A percentile compares a stretch with the other conserved stretches of the same genome.
phyloP scores from a whole-genome alignment of 306 rosid genomes.

The Trifolium subterraneum region DNA sequence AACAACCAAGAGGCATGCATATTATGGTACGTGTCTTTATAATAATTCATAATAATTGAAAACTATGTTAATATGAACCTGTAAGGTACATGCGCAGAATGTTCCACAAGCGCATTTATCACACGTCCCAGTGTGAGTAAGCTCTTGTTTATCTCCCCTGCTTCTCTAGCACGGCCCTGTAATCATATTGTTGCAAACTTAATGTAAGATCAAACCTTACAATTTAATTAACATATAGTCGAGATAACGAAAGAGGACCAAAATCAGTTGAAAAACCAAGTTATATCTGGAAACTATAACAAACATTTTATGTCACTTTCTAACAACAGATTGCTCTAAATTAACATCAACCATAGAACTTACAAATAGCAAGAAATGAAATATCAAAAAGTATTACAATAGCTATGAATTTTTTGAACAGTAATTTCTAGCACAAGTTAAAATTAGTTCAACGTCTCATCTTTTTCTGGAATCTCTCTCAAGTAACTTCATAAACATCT shows the following conservation, averaged over 20 bases:
- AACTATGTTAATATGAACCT: slow-evolving; percentile 54
- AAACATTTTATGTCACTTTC: slow-evolving; percentile 7
- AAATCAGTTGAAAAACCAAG: slow-evolving; percentile 13
- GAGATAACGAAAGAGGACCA: slow-evolving; percentile 1
- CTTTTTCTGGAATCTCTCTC: background rate
- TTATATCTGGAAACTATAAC: background rate
- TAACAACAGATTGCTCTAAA: background rate
- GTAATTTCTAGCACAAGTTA: background rate
- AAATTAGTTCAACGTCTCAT: background rate
- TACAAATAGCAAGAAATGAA: background rate
- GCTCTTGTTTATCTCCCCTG: slow-evolving; percentile 99
- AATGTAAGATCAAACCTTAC: background rate
- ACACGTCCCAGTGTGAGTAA: slow-evolving; percentile 96
- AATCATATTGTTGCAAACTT: slow-evolving; percentile 37
- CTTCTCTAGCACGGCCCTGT: slow-evolving; percentile 98
- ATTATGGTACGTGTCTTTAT: slow-evolving; percentile 10
- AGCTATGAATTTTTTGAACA: background rate
- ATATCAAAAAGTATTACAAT: background rate
- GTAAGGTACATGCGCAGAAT: slow-evolving; percentile 90
- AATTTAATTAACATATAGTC: background rate
- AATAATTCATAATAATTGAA: slow-evolving; percentile 6
- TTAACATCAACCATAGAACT: background rate
- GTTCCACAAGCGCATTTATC: slow-evolving; percentile 95
- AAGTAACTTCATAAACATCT: background rate
- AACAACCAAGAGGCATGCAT: slow-evolving; percentile 37